phyloP scores from a whole-genome alignment of 805 yeast genomes.

The Lachancea mirantina region DNA sequence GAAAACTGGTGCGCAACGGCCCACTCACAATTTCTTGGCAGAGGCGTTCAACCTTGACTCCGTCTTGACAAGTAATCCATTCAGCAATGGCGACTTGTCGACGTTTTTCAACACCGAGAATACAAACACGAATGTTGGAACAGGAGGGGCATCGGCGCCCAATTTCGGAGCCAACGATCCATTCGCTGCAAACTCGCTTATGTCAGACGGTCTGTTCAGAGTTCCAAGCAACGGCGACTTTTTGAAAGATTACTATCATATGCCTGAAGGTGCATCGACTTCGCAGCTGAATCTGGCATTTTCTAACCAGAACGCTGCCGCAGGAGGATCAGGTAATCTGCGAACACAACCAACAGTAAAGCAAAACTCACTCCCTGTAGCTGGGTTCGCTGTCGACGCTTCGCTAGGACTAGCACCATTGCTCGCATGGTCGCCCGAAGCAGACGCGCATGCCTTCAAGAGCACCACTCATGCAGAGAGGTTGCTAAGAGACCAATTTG shows the following conservation, averaged over 20 bases:
- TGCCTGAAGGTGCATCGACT: constrained; percentile 12
- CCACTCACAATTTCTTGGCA: constrained; percentile 16
- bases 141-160: constrained; percentile 5
- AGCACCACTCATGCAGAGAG: no score
- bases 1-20: constrained; percentile 3
- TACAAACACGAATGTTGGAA: constrained; percentile 2
- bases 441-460: constrained; percentile 10
- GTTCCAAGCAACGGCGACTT: constrained; percentile 25
- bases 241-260: constrained; percentile 16
- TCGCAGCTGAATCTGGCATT: constrained; percentile 15
- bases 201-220: constrained; percentile 19
- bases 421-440: constrained; percentile 36
- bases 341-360: constrained; percentile 2
- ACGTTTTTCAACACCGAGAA: constrained; percentile 13
- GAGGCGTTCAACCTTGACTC: constrained; percentile 30
- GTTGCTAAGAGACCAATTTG: no score
- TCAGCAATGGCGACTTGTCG: constrained; percentile 19
- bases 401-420: constrained; percentile 70
- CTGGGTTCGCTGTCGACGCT: constrained; percentile 75
- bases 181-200: not conserved
- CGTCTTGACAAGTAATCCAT: constrained; percentile 23
- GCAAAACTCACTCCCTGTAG: constrained; percentile 15
- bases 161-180: not conserved
- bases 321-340: not conserved
- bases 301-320: constrained; percentile 1